Evolutionary conservation across 1,139 yeast genomes (phyloP), one percentile per base, ranked within the genome.

Genomic region (Hemisphaericaspora subhashii): DNA sequence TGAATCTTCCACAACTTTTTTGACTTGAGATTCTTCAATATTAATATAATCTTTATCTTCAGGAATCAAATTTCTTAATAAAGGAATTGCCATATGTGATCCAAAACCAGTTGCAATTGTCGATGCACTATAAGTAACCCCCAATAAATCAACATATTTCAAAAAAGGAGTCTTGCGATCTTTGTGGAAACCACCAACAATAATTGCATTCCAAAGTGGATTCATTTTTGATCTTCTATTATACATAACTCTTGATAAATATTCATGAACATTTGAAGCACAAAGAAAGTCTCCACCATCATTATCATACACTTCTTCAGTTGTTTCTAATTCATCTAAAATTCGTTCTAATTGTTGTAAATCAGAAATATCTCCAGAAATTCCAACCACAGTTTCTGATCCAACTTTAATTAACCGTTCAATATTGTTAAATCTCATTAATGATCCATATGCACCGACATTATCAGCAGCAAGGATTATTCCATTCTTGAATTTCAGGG

Each of bases 21-120:
- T 76, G 2, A 97, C 98, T 39, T 85, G 80, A 44, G 74, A 83
- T 55, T 86, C 86, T 24, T 79, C 69, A 20, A 92, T 77, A 33
- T 81, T 79, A 21, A 70, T 79, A 51, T 72, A 81, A 52, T 89
- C 96, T 27, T 77, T 81, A 50, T 90, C 97, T 33, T 72, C 69
- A 42, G 90, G 95, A 35, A 86, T 87, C 45, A 84, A 74, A 58
- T 86, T 81, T 68, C 99, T 83, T 60, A 94, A 74, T 51, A 94
- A 69, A 25, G 99, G 99, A 32, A 89, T 68, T 3, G 98, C 98
- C 62, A 94, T 73, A 62, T 94, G 92, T 10, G 95, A 84, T 42
- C 98, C 99, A 62, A 90, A 92, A 1, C 99, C 99, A 2, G 98
- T 90, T 36, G 98, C 96, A 46, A 94, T 69, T 3, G 95, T 76